These are phyloP conservation scores for Porcisia hertigi DNA, from an alignment of 208 protist species.

Conservation along the genomic window DNA sequence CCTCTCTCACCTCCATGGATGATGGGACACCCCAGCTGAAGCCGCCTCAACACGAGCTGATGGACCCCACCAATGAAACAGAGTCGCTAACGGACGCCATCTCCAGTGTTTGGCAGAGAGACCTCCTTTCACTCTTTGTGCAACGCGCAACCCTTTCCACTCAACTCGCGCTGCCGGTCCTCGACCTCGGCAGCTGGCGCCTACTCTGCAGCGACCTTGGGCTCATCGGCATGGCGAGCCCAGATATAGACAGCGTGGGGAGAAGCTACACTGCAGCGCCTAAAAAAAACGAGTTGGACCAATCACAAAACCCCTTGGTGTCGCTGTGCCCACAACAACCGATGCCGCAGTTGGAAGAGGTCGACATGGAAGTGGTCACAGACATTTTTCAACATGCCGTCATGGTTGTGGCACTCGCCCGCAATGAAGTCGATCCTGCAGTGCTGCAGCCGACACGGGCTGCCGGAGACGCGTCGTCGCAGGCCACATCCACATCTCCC, in stretches of 20 bases:
- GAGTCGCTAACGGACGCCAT: background rate
- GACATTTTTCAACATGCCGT: slow-evolving; percentile 56
- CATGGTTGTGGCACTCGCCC: slow-evolving; percentile 15
- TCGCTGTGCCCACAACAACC: background rate
- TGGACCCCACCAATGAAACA: slow-evolving; percentile 19
- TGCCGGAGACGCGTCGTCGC: slow-evolving; percentile 8
- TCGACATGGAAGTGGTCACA: slow-evolving; percentile 63
- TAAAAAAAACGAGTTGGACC: background rate
- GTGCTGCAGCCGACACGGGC: slow-evolving; percentile 12
- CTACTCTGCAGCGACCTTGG: slow-evolving; percentile 71
- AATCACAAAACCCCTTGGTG: background rate
- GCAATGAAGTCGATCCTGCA: slow-evolving; percentile 18
- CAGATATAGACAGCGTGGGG: background rate
- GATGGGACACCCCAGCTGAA: background rate
- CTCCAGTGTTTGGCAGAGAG: slow-evolving; percentile 34
- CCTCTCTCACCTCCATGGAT: slow-evolving; percentile 1
- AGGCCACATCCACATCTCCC: background rate
- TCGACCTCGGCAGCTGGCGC: slow-evolving; percentile 83
- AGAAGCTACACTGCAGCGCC: background rate
- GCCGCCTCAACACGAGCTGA: slow-evolving; percentile 7
- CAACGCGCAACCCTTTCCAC: slow-evolving; percentile 48
- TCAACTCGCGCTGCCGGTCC: slow-evolving; percentile 67
- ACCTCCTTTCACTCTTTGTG: slow-evolving; percentile 75
- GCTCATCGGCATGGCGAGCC: slow-evolving; percentile 36
- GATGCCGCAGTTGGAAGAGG: slow-evolving; percentile 14